Evolutionary conservation across 2,329 filamentous ascomycete species (phyloP), one percentile per base, ranked within the genome.

Genomic region (Colletotrichum sp.): DNA sequence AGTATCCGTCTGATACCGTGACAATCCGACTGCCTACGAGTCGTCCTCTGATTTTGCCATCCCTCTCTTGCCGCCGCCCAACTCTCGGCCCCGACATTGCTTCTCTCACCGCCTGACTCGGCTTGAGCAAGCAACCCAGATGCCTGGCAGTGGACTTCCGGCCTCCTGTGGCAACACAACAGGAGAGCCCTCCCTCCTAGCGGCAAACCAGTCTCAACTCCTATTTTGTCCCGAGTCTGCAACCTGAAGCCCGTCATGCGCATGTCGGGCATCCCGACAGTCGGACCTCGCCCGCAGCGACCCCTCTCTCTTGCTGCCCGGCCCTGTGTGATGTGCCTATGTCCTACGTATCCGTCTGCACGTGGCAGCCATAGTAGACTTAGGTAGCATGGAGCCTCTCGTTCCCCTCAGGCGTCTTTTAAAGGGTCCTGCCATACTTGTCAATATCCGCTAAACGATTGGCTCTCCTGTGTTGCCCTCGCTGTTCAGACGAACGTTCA

Each of bases 31-130:
- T 14, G 12, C 18, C 32, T 34, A 62, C 59, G 13, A 63, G 59
- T 63, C 59, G 28, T 13, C 30, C 34, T 63, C 18, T 34, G 7
- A 38, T 7, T 43, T 26, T 18, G 24, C 55, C 34, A 34, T 26
- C 56, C 28, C 30, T 34, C 21, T 34, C 28, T 62, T 62, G 58
- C 62, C 38, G 62, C 38, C 69, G 62, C 63, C 71, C 65, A 72
- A 43, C 32, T 32, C 69, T 28, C 34, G 38, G 18, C 56, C 58
- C 32, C 21, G 71, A 65, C n/a, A 52, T 61, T 73, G 69, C 58
- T 55, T 64, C 24, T 38, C 61, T 73, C 73, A 75, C 73, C 69
- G 73, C 73, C 73, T 75, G 73, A 75, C 69, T 75, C 73, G 73
- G 62, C 69, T 38, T 73, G 58, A n/a, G 36, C 58, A 36, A 68